Conservation (phyloP, 257 asterid genomes). For the Nicotiana benthamiana region DNA sequence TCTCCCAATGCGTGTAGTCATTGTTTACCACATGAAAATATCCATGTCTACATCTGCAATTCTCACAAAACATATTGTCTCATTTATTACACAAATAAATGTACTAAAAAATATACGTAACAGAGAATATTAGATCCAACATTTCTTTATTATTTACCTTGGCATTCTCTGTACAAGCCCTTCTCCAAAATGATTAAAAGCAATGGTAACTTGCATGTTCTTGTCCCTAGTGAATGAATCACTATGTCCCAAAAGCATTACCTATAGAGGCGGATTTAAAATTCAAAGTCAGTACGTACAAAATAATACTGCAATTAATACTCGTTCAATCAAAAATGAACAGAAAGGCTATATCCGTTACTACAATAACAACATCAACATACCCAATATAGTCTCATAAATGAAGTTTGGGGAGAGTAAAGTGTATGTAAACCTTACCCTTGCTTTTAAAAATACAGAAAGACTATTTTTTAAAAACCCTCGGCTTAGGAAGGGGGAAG, state of each 20-base stretch:
- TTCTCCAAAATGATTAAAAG: constrained; percentile 89
- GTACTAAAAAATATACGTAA: no score
- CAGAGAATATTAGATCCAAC: neutral
- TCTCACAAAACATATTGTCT: neutral
- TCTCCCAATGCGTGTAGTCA: constrained; percentile 93
- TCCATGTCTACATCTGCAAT: constrained; percentile 77
- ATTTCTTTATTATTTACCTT: constrained; percentile 25
- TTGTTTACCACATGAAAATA: constrained; percentile 93
- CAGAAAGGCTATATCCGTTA: neutral
- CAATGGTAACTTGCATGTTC: constrained; percentile 84
- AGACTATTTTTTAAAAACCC: fast-evolving
- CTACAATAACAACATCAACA: no score
- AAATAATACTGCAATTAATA: no score
- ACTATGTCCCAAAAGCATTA: constrained; percentile 78
- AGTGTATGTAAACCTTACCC: no score
- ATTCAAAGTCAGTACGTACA: neutral
- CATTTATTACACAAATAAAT: neutral
- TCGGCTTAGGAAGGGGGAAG: no score
- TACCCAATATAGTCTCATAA: no score
- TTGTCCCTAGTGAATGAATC: constrained; percentile 49
- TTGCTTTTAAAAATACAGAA: no score
- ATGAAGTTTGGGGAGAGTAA: no score
- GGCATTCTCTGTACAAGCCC: constrained; percentile 96
- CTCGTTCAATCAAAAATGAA: neutral
- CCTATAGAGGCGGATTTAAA: neutral